These are phyloP conservation scores for Hypoxylon sp. DNA, from an alignment of 2,329 filamentous ascomycete species.

Conservation along the genomic window DNA sequence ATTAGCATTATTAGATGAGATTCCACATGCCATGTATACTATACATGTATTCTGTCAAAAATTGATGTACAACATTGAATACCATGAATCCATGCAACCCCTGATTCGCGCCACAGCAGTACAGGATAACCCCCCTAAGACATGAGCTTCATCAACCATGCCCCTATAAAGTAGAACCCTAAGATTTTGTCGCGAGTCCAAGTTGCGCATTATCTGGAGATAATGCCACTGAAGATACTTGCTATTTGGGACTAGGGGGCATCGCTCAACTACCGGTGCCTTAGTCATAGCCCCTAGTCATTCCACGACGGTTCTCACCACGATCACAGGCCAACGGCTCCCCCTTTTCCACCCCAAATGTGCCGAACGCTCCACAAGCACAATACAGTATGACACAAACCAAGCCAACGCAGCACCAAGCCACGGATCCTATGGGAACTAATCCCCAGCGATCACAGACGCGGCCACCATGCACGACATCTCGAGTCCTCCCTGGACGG, in stretches of 20 bases:
- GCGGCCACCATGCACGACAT: constrained; percentile 34
- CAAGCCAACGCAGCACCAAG: constrained; percentile 3
- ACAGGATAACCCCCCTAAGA: background rate
- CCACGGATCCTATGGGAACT: constrained; percentile 20
- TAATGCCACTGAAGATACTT: background rate
- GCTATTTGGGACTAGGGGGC: background rate
- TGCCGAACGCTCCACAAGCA: constrained; percentile 30
- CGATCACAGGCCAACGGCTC: background rate
- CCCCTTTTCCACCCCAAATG: background rate
- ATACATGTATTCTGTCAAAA: background rate
- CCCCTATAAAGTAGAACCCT: too few species aligned
- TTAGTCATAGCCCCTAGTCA: constrained; percentile 26
- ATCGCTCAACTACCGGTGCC: constrained; percentile 2
- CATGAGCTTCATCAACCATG: background rate
- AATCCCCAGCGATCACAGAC: constrained; percentile 1
- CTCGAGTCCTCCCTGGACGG: constrained; percentile 28
- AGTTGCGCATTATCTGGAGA: constrained; percentile 3
- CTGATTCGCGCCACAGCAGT: background rate
- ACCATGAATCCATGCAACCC: background rate
- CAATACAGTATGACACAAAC: constrained; percentile 20
- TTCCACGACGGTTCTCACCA: constrained; percentile 1
- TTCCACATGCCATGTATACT: constrained; percentile 9
- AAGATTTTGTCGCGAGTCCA: too few species aligned
- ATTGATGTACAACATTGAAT: constrained; percentile 6
- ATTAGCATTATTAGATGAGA: constrained; percentile 4